Evolutionary conservation across 2,329 filamentous ascomycete genomes (phyloP), one percentile per base, ranked within the genome.

Genomic region (Colletotrichum salicis): DNA sequence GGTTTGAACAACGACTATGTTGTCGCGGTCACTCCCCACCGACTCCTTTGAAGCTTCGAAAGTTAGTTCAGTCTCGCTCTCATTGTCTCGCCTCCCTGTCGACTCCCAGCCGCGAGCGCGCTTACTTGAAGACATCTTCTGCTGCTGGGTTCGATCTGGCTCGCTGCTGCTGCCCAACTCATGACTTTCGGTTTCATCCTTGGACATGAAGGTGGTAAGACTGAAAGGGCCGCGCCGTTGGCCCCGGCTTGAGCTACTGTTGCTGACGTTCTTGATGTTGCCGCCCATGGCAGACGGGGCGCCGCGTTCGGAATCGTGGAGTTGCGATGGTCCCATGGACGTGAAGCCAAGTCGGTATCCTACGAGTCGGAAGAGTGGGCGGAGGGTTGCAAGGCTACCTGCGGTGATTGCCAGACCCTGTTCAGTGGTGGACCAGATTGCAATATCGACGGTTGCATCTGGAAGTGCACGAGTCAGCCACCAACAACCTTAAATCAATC

Each of bases 351-450:
- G 73, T 64, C 76, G 79, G 62, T 76, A 77, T 67, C 76, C 78
- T 51, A 84, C 62, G 31, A 76, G 52, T 67, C 81, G 81, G 74
- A 83, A 72, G 2, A 88, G 79, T 1, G 86, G 86, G 2, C 85
- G 83, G 11, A 87, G 79, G 0, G 86, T 87, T 10, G 85, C 84
- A 15, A 86, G 81, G 35, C 82, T 83, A 29, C 83, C 84, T 19
- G 86, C 86, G 8, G 83, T 83, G 74, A 88, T 84, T 58, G 85
- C 84, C 2, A 88, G 80, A n/a, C 84, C 84, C 45, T 84, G 79
- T 69, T 88, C 86, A 12, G 83, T 78, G 1, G 82, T 84, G 3
- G 85, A 86, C 85, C 86, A 88, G 74, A 87, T 84, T 22, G 85
- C 85, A 64, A 87, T 83, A 70, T 83, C 81, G 64, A 80, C 70